A percentile compares a stretch with the other conserved stretches of the same genome.
Evolutionary conservation across 208 protist species (phyloP).

Genomic region (Acanthamoeba culbertsoni): DNA sequence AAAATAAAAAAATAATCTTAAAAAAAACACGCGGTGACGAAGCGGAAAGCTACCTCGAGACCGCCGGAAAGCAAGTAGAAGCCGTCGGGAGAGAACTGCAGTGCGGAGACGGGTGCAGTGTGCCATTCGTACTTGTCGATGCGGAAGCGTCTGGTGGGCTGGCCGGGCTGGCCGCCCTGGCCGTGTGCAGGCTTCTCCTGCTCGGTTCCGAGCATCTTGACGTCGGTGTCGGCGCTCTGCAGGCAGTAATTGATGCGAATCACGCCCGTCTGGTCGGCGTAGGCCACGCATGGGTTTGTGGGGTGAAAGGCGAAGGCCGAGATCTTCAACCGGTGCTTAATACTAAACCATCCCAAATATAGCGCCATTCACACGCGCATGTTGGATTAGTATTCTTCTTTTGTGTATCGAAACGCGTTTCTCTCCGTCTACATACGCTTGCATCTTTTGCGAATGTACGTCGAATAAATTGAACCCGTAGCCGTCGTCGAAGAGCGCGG

Average conservation of each 20-base stretch:
- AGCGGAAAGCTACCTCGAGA: neutral
- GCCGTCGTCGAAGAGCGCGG: neutral
- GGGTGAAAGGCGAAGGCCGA: neutral
- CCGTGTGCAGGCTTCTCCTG: no score
- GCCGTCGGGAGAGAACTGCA: conserved; percentile 59
- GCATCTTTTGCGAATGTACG: neutral
- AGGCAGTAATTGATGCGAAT: conserved; percentile 8
- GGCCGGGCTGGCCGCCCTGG: neutral
- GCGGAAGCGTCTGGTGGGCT: neutral
- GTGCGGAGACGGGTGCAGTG: neutral
- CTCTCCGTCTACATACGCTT: neutral
- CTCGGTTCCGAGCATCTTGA: neutral
- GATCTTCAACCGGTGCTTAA: neutral
- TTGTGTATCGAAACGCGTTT: no score
- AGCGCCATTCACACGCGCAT: no score
- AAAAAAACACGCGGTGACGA: neutral
- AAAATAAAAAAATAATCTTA: neutral
- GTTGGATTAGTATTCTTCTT: no score
- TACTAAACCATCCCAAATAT: neutral
- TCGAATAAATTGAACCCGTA: neutral
- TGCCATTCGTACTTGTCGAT: conserved; percentile 56
- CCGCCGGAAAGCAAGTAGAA: conserved; percentile 51
- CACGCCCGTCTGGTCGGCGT: neutral
- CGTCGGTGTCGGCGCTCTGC: neutral
- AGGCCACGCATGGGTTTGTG: neutral